These are phyloP conservation scores for Ogataea nitratoaversa DNA, from an alignment of 805 yeast genomes.

Conservation along the genomic window DNA sequence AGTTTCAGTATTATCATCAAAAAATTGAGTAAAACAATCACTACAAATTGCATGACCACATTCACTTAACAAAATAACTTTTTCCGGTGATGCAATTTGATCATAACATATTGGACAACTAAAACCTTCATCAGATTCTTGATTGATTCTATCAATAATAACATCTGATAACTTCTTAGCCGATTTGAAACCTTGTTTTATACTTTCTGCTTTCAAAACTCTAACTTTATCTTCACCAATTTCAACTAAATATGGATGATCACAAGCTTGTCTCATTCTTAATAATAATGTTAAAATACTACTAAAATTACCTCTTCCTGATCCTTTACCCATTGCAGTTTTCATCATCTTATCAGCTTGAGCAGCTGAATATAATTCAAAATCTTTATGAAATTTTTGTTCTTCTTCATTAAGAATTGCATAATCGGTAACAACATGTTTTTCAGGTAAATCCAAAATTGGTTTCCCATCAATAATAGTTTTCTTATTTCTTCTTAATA, in stretches of 20 bases:
- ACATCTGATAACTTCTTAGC: slow-evolving; percentile 16
- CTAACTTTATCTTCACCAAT: slow-evolving; percentile 50
- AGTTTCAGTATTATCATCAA: slow-evolving; percentile 38
- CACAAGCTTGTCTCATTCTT: slow-evolving; percentile 82
- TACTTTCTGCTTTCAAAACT: slow-evolving; percentile 30
- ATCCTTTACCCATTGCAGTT: slow-evolving; percentile 15
- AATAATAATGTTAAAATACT: slow-evolving; percentile 67
- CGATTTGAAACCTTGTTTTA: slow-evolving; percentile 27
- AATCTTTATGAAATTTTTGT: slow-evolving; percentile 46
- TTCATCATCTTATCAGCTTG: slow-evolving; percentile 46
- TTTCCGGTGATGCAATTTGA: slow-evolving; percentile 38
- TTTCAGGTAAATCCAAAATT: slow-evolving; percentile 64
- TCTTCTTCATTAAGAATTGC: slow-evolving; percentile 55
- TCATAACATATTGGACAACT: slow-evolving; percentile 69
- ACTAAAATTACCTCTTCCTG: slow-evolving; percentile 38
- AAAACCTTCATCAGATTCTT: slow-evolving; percentile 34
- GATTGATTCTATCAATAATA: slow-evolving; percentile 33
- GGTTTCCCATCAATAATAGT: slow-evolving; percentile 77
- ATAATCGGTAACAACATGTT: slow-evolving; percentile 43
- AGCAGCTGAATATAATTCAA: slow-evolving; percentile 52
- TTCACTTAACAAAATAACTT: slow-evolving; percentile 41
- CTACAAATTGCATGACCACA: slow-evolving; percentile 79
- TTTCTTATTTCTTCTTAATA: slow-evolving; percentile 70
- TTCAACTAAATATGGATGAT: slow-evolving; percentile 69
- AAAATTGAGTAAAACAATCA: slow-evolving; percentile 51